phyloP scores from a whole-genome alignment of 768 basidiomycete genomes.

The Piloderma croceum region DNA sequence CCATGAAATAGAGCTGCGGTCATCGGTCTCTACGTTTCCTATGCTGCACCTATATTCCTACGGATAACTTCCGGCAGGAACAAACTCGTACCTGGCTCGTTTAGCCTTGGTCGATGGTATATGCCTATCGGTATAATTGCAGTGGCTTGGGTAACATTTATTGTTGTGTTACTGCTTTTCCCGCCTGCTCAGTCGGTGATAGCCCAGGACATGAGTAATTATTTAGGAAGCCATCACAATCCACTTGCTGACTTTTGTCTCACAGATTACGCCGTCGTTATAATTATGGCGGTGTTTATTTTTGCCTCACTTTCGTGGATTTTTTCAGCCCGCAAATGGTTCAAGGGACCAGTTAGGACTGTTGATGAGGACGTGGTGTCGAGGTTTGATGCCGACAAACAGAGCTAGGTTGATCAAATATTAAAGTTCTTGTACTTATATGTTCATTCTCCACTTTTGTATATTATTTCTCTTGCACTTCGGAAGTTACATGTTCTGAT shows the following conservation, averaged over 20 bases:
- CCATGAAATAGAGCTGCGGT: conserved; percentile 50
- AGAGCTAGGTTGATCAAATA: too few species aligned
- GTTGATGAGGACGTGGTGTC: conserved; percentile 25
- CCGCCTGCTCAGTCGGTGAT: conserved; percentile 30
- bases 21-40: conserved; percentile 65
- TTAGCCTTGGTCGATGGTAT: conserved; percentile 56
- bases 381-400: too few species aligned
- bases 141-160: conserved; percentile 62
- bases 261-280: conserved; percentile 63
- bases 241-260: not conserved
- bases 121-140: conserved; percentile 55
- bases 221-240: not conserved
- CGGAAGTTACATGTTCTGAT: too few species aligned
- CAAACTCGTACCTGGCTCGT: conserved; percentile 53
- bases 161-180: conserved; percentile 54
- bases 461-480: too few species aligned
- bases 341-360: conserved; percentile 58
- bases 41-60: conserved; percentile 62
- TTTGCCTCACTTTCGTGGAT: conserved; percentile 63
- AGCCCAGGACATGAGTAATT: conserved; percentile 30
- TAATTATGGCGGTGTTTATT: conserved; percentile 58
- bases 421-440: too few species aligned
- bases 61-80: conserved; percentile 64
- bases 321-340: conserved; percentile 65
- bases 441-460: too few species aligned